phyloP scores from a whole-genome alignment of 768 basidiomycete species.

The Gloeostereum incarnatum region DNA sequence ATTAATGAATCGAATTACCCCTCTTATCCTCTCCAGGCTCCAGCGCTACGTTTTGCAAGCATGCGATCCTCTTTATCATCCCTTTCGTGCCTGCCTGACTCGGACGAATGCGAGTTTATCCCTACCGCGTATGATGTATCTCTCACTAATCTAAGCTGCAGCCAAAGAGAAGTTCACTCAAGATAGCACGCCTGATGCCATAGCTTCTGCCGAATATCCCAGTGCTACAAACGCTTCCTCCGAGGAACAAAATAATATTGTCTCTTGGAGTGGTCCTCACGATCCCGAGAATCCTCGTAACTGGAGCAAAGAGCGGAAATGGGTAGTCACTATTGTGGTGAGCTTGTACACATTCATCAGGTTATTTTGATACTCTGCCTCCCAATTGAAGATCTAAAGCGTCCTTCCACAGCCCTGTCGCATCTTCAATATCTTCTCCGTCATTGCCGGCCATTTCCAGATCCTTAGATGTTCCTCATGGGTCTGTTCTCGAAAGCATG shows the following conservation, averaged over 20 bases:
- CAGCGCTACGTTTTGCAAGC: no score
- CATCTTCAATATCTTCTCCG: constrained; percentile 22
- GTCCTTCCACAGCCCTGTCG: constrained; percentile 17
- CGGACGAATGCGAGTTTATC: no score
- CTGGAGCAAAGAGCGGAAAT: constrained; percentile 35
- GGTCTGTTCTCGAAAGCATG: constrained; percentile 27
- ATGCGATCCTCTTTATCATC: no score
- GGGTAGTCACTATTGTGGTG: constrained; percentile 40
- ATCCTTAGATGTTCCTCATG: constrained; percentile 17
- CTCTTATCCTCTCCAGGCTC: no score
- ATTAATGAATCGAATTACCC: no score
- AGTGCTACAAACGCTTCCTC: no score
- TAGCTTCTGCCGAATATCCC: no score
- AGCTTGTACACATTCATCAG: constrained; percentile 48
- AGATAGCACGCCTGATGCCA: no score
- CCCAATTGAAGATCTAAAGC: not conserved
- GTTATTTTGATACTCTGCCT: constrained; percentile 6
- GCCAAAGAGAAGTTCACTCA: no score
- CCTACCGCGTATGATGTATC: no score
- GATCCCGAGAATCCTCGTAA: constrained; percentile 24
- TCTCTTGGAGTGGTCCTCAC: constrained; percentile 19
- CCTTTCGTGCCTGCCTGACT: no score
- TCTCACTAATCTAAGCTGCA: no score
- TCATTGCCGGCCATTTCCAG: constrained; percentile 17
- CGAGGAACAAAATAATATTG: constrained; percentile 7